Base-by-base conservation (phyloP, 2,329 filamentous ascomycete species). In the Falciphora oryzae region DNA sequence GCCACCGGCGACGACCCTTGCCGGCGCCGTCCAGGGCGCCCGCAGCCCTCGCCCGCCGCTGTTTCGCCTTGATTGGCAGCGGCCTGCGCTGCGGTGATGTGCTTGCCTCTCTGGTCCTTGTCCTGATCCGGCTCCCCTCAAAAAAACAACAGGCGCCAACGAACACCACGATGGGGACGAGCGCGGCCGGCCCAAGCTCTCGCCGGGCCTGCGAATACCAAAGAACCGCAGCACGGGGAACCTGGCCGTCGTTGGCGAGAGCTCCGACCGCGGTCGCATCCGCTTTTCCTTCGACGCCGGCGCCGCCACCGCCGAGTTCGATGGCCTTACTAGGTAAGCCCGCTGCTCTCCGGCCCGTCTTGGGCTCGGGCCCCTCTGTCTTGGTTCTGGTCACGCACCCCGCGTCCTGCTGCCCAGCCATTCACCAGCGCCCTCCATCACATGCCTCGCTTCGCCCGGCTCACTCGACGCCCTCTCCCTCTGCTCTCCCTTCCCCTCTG, bases 221-320 rank as follows among this genome's bases (percentile, higher is more conserved):
- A 89, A 88, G 75, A 89, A 88, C 74, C 80, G 83, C 71, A 88
- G 86, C 73, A 88, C 86, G n/a, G 82, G 85, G 63, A 88, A 88
- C 71, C 79, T 89, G 66, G 76, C 79, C 65, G 74, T 82, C 68
- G 73, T 78, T 68, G 74, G 74, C 68, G 81, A 84, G 66, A 75
- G 71, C n/a, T 76, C 84, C 62, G 85, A 88, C 69, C 85, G 83
- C 68, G 81, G 83, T 69, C 81, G 85, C 78, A 82, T 87, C 74
- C 88, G 90, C 67, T 88, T 92, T 77, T 94, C 92, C 62, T 88
- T 93, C 73, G 92, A 95, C 75, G 87, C 86, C 65, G 85, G 87
- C 63, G 81, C 85, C 66, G 81, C 84, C 68, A 76, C 77, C 67
- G 73, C 76, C 70, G 89, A 91, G 70, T 86, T 86, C 77, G 91